Evolutionary conservation across 139 green algal species (phyloP).

Genomic region (Eudorina sp.): DNA sequence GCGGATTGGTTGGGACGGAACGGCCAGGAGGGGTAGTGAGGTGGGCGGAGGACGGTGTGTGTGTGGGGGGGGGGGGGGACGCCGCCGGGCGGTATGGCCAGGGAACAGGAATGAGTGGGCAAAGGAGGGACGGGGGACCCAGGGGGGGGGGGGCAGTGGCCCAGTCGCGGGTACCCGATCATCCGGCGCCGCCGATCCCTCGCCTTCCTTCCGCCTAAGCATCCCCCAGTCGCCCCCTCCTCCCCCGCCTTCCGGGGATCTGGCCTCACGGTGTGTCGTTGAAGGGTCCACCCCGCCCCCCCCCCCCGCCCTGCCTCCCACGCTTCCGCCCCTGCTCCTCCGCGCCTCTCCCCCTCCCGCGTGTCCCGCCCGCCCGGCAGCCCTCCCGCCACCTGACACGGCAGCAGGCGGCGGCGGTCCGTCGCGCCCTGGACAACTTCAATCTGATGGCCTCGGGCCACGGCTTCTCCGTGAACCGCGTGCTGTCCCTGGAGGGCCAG

Average conservation of each 20-base stretch:
- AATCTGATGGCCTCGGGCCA: constrained; percentile 37
- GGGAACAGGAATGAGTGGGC: too few species aligned
- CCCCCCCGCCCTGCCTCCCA: not conserved
- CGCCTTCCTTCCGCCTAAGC: not conserved
- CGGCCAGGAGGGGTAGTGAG: too few species aligned
- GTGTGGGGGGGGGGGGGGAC: not conserved
- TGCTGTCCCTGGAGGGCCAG: constrained; percentile 32
- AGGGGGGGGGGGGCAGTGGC: too few species aligned
- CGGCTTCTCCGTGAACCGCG: constrained; percentile 29
- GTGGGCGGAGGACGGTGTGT: too few species aligned
- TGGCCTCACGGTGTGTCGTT: too few species aligned
- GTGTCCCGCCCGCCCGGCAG: not conserved
- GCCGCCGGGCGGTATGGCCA: too few species aligned
- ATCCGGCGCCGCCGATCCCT: too few species aligned
- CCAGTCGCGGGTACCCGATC: too few species aligned
- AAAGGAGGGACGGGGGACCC: too few species aligned
- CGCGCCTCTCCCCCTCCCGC: not conserved
- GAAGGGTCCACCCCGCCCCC: too few species aligned
- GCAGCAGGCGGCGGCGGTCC: constrained; percentile 31
- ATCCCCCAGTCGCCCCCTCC: not conserved
- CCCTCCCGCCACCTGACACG: constrained; percentile 34
- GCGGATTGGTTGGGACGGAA: too few species aligned
- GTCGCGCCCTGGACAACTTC: constrained; percentile 43
- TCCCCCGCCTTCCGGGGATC: not conserved
- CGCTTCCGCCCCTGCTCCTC: not conserved